These are phyloP conservation scores for Ceriops zippeliana DNA, from an alignment of 345 rosid genomes.

Conservation along the genomic window DNA sequence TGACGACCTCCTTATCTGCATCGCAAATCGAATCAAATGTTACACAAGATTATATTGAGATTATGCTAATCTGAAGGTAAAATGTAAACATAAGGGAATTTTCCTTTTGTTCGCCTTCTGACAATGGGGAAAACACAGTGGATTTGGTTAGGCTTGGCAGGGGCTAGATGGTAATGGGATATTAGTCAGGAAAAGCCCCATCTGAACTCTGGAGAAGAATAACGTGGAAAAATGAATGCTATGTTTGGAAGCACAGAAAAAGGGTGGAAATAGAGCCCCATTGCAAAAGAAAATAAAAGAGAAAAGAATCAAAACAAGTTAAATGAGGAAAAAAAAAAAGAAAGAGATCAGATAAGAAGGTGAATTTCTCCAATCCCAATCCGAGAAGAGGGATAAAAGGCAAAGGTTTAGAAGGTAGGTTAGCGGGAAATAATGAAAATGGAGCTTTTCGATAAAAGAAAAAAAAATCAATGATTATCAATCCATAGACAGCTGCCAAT, in stretches of 20 bases:
- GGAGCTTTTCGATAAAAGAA: not conserved
- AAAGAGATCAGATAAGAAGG: not conserved
- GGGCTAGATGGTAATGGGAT: too few species aligned
- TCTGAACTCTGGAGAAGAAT: not conserved
- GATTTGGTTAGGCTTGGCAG: too few species aligned
- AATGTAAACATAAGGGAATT: not conserved
- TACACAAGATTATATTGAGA: not conserved
- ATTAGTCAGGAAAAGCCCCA: not conserved
- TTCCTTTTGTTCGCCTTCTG: too few species aligned
- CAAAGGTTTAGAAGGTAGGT: not conserved
- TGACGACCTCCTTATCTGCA: conserved; percentile 66
- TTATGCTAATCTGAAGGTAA: too few species aligned
- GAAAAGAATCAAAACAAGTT: not conserved
- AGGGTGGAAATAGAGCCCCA: too few species aligned
- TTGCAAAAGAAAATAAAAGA: too few species aligned
- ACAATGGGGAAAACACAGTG: too few species aligned
- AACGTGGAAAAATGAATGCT: too few species aligned
- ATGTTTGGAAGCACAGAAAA: too few species aligned
- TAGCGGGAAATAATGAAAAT: not conserved
- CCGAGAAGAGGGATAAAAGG: too few species aligned
- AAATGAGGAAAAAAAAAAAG: not conserved
- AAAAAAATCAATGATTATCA: not conserved
- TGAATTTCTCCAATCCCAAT: too few species aligned
- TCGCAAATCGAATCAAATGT: not conserved
- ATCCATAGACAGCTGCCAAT: not conserved